Base-by-base conservation (phyloP, 2,329 filamentous ascomycete species). In the Colletotrichum scovillei region DNA sequence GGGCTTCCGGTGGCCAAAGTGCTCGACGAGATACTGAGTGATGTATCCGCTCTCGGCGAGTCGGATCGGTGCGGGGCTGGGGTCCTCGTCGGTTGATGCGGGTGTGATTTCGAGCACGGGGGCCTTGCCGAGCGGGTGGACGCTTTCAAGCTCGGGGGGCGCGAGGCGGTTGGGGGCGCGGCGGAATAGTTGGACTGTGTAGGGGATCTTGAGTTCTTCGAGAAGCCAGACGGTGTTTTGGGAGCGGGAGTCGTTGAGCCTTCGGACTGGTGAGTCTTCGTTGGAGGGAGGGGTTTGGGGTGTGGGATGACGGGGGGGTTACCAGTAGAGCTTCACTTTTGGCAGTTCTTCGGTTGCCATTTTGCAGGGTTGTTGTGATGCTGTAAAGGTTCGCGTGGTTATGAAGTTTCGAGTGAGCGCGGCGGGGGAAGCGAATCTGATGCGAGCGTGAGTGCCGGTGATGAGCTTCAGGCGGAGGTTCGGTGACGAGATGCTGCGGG, bases 41-140 rank as follows among this genome's bases (percentile, higher is more conserved):
- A 98, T 96, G 71, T 92, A 89, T 5, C 89, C 95, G 62, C 93
- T 96, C 84, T 98, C 96, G 11, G 95, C 94, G 57, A 98, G 85
- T 0, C 96, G 88, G 12, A 90, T 78, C 3, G 88, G 85, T 76
- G 88, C 80, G 2, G 63, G 76, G 5, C 30, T 42, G 14, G 28
- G 52, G 12, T 32, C 53, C 35, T 24, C 42, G 9, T 26, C 82
- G 0, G n/a, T n/a, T n/a, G n/a, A n/a, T n/a, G n/a, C n/a, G n/a
- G 85, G 80, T 22, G 83, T 84, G 77, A 98, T 86, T 9, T 89
- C 90, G 75, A 98, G 84, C 52, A 96, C 84, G 0, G 96, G 96
- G 1, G 94, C 95, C 81, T 98, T 98, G 74, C 96, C 96, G 5
- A 98, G 88, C 0, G 94, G 93, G 79, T 98, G 95, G 42, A 97